These are phyloP conservation scores for Tylopilus intermedius DNA, from an alignment of 768 basidiomycete genomes.

Conservation along the genomic window DNA sequence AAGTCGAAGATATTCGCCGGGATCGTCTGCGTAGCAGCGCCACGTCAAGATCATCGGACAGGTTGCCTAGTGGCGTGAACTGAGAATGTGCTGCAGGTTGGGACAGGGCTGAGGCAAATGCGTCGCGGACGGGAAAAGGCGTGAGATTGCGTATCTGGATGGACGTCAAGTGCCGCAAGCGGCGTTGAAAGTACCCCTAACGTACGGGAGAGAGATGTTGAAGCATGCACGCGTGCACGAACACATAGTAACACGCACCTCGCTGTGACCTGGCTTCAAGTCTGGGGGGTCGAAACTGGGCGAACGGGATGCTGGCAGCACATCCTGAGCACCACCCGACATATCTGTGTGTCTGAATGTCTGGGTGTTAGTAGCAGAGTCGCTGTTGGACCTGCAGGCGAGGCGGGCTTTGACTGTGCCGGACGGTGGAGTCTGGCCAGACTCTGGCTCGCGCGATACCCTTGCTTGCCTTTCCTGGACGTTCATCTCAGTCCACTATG, in stretches of 20 bases:
- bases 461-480: slow-evolving; percentile 25
- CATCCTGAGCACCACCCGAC: slow-evolving; percentile 19
- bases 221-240: neutral
- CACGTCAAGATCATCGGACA: slow-evolving; percentile 69
- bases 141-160: slow-evolving; percentile 78
- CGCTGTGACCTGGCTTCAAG: slow-evolving; percentile 2
- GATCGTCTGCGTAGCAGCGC: slow-evolving; percentile 53
- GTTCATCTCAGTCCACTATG: slow-evolving; percentile 29
- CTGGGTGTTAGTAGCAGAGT: neutral
- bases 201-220: neutral
- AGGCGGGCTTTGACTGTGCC: slow-evolving; percentile 1
- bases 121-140: slow-evolving; percentile 76
- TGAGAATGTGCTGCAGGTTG: slow-evolving; percentile 63
- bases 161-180: slow-evolving; percentile 66
- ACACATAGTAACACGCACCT: slow-evolving; percentile 12
- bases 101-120: slow-evolving; percentile 64
- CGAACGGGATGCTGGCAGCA: slow-evolving; percentile 9
- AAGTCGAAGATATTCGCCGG: slow-evolving; percentile 58
- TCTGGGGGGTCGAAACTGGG: slow-evolving; percentile 16
- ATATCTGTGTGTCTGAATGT: slow-evolving; percentile 13
- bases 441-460: neutral
- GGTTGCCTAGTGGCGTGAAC: slow-evolving; percentile 49
- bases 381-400: slow-evolving; percentile 1
- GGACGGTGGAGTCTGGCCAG: neutral
- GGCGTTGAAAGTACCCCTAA: slow-evolving; percentile 44